Evolutionary conservation across 2,329 filamentous ascomycete genomes (phyloP).

Genomic region (Pseudogymnoascus verrucosus): DNA sequence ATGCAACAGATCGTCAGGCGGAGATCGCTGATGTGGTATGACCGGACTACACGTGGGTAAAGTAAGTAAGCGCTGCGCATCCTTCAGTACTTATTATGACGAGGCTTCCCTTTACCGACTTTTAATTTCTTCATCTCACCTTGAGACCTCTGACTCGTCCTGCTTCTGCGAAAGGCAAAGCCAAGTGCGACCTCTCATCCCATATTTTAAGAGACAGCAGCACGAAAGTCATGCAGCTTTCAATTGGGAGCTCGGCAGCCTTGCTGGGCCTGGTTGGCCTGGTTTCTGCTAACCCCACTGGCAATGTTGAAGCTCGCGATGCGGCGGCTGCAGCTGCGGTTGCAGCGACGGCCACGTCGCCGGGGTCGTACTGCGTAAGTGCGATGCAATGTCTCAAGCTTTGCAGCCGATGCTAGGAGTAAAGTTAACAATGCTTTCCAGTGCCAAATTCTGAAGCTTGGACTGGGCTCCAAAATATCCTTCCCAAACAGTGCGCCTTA

Average conservation of each 20-base stretch:
- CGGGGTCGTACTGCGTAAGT: conserved; percentile 1
- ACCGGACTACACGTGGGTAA: background rate
- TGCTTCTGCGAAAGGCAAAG: background rate
- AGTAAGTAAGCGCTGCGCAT: background rate
- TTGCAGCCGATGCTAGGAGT: background rate
- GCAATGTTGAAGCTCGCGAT: background rate
- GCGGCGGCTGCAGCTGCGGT: background rate
- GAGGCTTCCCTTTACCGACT: background rate
- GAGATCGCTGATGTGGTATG: background rate
- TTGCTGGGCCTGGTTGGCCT: background rate
- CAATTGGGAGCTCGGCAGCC: background rate
- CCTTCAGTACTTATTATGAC: background rate
- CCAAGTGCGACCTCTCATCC: background rate
- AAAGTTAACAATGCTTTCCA: background rate
- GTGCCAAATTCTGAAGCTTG: conserved; percentile 1
- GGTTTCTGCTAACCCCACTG: background rate
- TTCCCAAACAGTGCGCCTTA: conserved; percentile 8
- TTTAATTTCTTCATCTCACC: background rate
- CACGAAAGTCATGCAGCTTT: background rate
- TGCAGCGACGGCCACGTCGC: background rate
- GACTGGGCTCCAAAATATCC: conserved; percentile 10
- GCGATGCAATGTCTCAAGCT: background rate
- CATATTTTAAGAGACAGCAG: background rate
- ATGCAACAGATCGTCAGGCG: background rate
- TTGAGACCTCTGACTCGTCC: background rate